Conservation (phyloP, 179 eudicot genomes). For the Beta corolliflora region DNA sequence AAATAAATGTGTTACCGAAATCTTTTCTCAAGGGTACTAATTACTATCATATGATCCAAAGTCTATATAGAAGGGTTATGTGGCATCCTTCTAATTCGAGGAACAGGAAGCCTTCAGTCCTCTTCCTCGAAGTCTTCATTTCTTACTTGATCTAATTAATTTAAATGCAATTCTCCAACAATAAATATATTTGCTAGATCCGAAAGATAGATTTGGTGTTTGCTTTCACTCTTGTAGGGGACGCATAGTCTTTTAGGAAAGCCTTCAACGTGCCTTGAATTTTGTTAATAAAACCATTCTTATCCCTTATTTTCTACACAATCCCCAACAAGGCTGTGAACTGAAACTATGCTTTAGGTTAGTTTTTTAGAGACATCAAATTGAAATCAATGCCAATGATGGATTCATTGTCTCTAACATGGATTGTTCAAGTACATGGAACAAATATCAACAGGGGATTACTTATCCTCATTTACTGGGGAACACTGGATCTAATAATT, state of each 20-base stretch:
- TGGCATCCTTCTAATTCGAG: neutral
- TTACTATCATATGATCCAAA: neutral
- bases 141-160: neutral
- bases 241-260: neutral
- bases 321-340: neutral
- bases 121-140: neutral
- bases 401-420: neutral
- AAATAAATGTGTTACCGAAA: too few species aligned
- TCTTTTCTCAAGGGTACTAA: neutral
- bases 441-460: neutral
- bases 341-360: neutral
- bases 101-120: neutral
- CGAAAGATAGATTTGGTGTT: neutral
- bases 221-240: neutral
- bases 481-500: too few species aligned
- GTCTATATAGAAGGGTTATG: neutral
- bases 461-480: neutral
- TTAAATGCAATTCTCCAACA: neutral
- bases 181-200: neutral
- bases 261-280: neutral
- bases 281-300: neutral
- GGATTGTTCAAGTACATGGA: neutral
- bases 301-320: neutral
- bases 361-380: neutral
- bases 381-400: neutral